phyloP scores from a whole-genome alignment of 208 protist species.

The Trichomonas tenax region DNA sequence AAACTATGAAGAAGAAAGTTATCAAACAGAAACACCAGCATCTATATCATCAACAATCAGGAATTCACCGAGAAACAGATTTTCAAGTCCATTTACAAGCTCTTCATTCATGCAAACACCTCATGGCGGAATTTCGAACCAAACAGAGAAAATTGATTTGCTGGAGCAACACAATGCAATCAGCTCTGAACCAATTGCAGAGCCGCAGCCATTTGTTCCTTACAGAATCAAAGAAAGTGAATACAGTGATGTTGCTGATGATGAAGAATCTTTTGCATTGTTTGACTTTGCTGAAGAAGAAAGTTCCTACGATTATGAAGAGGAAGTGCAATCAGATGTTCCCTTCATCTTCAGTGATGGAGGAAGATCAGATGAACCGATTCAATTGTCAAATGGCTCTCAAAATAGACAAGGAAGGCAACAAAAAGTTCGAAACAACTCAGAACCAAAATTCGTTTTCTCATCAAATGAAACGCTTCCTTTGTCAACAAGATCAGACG shows the following conservation, averaged over 20 bases:
- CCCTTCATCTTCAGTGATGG: neutral
- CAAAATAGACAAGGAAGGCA: neutral
- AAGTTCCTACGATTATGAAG: neutral
- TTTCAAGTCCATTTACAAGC: neutral
- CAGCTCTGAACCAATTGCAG: neutral
- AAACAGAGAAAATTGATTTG: neutral
- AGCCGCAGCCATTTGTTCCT: neutral
- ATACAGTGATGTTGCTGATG: neutral
- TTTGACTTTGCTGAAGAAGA: neutral
- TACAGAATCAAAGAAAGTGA: neutral
- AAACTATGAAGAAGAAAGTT: neutral
- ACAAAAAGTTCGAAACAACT: neutral
- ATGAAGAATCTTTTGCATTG: neutral
- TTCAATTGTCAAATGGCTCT: neutral
- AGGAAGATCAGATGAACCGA: neutral
- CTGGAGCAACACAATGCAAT: neutral
- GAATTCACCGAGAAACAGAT: neutral
- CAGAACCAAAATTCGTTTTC: neutral
- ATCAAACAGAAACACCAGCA: neutral
- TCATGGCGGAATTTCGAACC: neutral
- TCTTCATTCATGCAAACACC: neutral
- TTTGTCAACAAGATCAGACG: neutral
- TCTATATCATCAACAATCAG: neutral
- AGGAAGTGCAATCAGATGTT: neutral
- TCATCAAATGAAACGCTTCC: neutral